These are phyloP conservation scores for Pyricularia pennisetigena DNA, from an alignment of 2,329 filamentous ascomycete genomes.

Conservation along the genomic window DNA sequence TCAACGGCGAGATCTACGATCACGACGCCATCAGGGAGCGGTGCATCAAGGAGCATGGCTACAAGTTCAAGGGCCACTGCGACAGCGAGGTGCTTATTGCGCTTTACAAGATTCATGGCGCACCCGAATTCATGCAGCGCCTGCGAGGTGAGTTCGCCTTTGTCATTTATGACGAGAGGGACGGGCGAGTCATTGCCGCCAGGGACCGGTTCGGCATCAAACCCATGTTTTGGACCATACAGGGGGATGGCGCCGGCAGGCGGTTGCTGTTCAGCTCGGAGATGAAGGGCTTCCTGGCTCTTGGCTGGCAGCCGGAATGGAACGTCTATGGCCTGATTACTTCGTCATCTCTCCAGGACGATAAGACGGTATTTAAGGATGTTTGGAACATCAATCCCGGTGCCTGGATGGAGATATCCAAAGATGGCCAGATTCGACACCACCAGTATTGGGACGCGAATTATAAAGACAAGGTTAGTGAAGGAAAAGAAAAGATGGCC, in stretches of 20 bases:
- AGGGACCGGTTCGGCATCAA: conserved; percentile 49
- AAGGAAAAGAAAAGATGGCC: too few species aligned
- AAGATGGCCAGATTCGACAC: conserved; percentile 24
- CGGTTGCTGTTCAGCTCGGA: conserved; percentile 39
- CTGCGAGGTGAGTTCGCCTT: conserved; percentile 46
- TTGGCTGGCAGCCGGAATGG: conserved; percentile 44
- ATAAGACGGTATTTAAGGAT: conserved; percentile 37
- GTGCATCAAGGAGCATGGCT: conserved; percentile 22
- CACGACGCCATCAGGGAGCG: conserved; percentile 31
- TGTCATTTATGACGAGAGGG: conserved; percentile 36
- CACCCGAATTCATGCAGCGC: conserved; percentile 22
- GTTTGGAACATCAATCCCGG: conserved; percentile 34
- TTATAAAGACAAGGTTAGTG: conserved; percentile 39
- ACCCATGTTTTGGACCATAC: conserved; percentile 40
- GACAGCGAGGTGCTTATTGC: conserved; percentile 44
- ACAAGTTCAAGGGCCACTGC: conserved; percentile 32
- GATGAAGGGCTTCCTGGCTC: conserved; percentile 39
- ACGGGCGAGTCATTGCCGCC: conserved; percentile 32
- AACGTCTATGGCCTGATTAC: conserved; percentile 34
- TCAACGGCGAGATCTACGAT: conserved; percentile 52
- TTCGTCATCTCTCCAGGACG: conserved; percentile 30
- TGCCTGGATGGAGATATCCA: conserved; percentile 27
- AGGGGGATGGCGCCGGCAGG: conserved; percentile 13
- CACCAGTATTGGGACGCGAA: conserved; percentile 42
- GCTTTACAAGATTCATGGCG: conserved; percentile 38